Base-by-base conservation (phyloP, 331 rosid genomes). In the Acacia concinna region DNA sequence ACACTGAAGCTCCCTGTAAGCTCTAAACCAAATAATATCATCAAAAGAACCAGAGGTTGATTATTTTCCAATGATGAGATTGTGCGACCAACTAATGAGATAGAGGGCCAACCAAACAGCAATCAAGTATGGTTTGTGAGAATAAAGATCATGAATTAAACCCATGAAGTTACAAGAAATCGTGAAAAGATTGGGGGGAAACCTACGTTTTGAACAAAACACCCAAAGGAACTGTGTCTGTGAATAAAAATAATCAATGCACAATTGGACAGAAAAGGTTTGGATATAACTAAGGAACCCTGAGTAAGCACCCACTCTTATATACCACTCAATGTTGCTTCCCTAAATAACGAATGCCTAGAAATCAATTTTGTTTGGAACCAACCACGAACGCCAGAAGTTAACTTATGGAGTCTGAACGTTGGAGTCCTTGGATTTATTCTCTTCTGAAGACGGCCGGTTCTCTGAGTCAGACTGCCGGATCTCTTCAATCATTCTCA, bases 381-480 rank as follows among this genome's bases (percentile, higher is more conserved):
- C 66, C 49, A 30, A 37, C 6, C 43, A 30, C 71, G 80, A 76
- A 77, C 44, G 40, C 71, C 77, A 64, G 52, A 66, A 57, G 27
- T 49, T 73, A 78, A 68, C 68, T 84, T 90, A 94, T 25, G 97
- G 97, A 83, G 97, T 94, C 73, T 83, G 97, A 80, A 87, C 90
- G 84, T 87, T 94, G 54, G 92, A 91, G 83, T 89, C 96, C 89
- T 90, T 90, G 81, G 98, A 91, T 82, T 93, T 95, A 82, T 95
- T 91, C 83, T 95, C 99, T 80, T 95, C 99, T 0, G 99, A 93
- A 76, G 99, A 95, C 2, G 92, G 98, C 83, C 98, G 98, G 93
- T 93, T 91, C 88, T 93, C 99, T 18, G 97, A 95, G 95, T 93
- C 98, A 4, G 98, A 90, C 85, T 81, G 98, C 92, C 99, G 94